Evolutionary conservation across 139 green algal genomes (phyloP).

Genomic region (Chlamydomonas sphaeroides): DNA sequence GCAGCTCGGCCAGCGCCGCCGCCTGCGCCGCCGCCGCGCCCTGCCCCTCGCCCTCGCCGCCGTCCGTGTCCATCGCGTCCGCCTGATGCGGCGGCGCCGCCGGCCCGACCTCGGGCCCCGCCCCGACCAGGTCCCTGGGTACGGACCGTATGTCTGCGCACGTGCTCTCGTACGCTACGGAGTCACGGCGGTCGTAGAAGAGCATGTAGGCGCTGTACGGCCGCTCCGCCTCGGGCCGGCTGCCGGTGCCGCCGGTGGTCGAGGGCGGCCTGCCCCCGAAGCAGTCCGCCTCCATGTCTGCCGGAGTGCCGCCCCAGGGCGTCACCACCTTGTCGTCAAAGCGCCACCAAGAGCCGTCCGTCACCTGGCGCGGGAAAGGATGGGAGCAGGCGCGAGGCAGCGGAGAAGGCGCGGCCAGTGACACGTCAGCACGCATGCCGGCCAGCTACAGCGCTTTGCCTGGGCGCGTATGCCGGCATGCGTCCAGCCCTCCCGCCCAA

Average conservation of each 20-base stretch:
- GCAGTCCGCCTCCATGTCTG: slow-evolving; percentile 83
- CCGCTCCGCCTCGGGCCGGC: slow-evolving; percentile 56
- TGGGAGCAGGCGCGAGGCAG: not conserved
- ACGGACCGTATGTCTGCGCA: not conserved
- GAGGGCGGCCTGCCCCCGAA: slow-evolving; percentile 77
- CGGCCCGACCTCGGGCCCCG: too few species aligned
- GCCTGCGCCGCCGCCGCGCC: not conserved
- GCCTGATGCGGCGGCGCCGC: not conserved
- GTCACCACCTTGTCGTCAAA: slow-evolving; percentile 91
- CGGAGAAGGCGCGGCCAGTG: not conserved
- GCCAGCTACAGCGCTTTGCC: too few species aligned
- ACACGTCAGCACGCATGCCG: too few species aligned
- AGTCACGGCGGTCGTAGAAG: slow-evolving; percentile 85
- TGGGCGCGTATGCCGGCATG: not conserved
- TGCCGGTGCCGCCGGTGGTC: not conserved
- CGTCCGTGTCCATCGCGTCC: slow-evolving; percentile 28
- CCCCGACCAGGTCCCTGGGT: not conserved
- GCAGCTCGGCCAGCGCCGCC: not conserved
- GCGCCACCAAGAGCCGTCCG: slow-evolving; percentile 71
- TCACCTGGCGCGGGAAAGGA: slow-evolving; percentile 1
- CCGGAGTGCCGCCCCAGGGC: slow-evolving; percentile 69
- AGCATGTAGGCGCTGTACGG: slow-evolving; percentile 96
- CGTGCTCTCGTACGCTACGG: slow-evolving; percentile 2
- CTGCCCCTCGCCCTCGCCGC: not conserved
- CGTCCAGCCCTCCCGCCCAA: not conserved